Conservation (phyloP, 768 basidiomycete genomes). For the Pulveroboletus sp. region DNA sequence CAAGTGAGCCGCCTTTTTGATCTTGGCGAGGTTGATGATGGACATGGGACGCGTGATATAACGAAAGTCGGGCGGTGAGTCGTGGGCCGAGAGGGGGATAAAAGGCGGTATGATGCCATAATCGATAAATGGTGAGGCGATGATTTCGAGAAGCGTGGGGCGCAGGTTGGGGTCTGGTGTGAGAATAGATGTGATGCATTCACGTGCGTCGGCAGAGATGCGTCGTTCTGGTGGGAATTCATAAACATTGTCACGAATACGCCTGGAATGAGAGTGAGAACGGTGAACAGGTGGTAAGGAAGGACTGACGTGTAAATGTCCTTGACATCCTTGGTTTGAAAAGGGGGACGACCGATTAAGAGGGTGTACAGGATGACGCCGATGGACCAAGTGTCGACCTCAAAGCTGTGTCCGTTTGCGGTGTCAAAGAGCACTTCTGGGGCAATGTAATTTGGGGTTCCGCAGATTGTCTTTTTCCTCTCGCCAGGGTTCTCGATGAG, state of each 20-base stretch:
- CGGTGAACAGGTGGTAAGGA: neutral
- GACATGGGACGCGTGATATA: slow-evolving; percentile 60
- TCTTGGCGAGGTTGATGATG: slow-evolving; percentile 64
- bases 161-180: slow-evolving; percentile 81
- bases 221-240: slow-evolving; percentile 80
- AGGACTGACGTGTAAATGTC: slow-evolving; percentile 84
- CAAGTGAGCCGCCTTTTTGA: slow-evolving; percentile 60
- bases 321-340: slow-evolving; percentile 98
- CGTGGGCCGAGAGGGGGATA: slow-evolving; percentile 79
- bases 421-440: slow-evolving; percentile 97
- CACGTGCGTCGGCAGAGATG: slow-evolving; percentile 69
- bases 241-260: slow-evolving; percentile 92
- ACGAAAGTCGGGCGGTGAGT: slow-evolving; percentile 72
- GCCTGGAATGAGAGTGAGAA: slow-evolving; percentile 42
- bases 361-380: slow-evolving; percentile 97
- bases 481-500: slow-evolving; percentile 96
- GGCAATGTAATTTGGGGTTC: slow-evolving; percentile 98
- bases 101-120: slow-evolving; percentile 76
- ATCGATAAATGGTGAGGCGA: slow-evolving; percentile 82
- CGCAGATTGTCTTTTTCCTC: slow-evolving; percentile 98
- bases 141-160: slow-evolving; percentile 81
- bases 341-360: slow-evolving; percentile 91
- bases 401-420: slow-evolving; percentile 94
- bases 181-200: slow-evolving; percentile 81
- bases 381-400: slow-evolving; percentile 97